phyloP scores from a whole-genome alignment of 2,329 filamentous ascomycete genomes.

The Colletotrichum sp. region DNA sequence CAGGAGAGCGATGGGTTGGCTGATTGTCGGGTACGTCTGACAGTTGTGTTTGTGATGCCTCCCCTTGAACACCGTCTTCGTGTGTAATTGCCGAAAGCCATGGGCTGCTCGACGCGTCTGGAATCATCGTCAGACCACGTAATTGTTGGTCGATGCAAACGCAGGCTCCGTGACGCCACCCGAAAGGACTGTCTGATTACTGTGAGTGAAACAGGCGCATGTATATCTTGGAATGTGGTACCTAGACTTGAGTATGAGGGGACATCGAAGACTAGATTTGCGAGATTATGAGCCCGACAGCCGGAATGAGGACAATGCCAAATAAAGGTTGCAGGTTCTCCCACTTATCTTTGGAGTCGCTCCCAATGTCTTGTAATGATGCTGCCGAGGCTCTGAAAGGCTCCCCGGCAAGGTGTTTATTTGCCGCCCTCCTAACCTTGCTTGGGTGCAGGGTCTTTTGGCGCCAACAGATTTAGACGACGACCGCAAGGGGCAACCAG shows the following conservation, averaged over 20 bases:
- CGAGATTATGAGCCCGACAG: neutral
- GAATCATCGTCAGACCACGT: neutral
- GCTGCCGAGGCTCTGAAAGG: neutral
- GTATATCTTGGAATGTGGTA: neutral
- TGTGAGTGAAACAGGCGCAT: neutral
- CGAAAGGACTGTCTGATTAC: neutral
- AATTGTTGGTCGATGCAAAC: neutral
- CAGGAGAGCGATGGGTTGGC: neutral
- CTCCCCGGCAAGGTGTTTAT: neutral
- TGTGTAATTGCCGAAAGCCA: neutral
- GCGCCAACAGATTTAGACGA: neutral
- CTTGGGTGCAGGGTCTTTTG: neutral
- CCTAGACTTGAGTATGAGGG: neutral
- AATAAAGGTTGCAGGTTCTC: neutral
- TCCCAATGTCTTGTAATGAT: neutral
- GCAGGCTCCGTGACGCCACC: neutral
- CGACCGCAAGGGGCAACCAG: neutral
- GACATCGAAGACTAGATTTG: neutral
- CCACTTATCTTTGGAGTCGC: neutral
- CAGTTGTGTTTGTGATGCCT: neutral
- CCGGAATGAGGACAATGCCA: neutral
- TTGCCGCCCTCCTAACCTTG: neutral
- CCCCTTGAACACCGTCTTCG: neutral
- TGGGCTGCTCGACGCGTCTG: neutral
- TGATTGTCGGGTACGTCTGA: neutral